Evolutionary conservation across 2,329 filamentous ascomycete species (phyloP).

Genomic region (Verticillium albo-atrum): DNA sequence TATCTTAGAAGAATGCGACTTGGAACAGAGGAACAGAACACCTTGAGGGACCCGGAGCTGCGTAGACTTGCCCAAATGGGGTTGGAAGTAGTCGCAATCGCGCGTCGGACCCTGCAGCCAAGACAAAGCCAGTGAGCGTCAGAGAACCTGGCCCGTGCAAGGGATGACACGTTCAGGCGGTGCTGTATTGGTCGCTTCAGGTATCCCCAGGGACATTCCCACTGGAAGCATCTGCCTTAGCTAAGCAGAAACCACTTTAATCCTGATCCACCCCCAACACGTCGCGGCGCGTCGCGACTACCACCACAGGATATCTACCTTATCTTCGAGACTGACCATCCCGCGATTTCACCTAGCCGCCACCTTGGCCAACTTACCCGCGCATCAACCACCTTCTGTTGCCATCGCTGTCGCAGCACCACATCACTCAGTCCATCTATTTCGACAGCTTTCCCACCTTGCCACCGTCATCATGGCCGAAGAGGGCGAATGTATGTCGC

Average conservation of each 20-base stretch:
- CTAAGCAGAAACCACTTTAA: background rate
- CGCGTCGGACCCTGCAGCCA: background rate
- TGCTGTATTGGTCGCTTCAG: background rate
- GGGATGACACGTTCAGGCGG: background rate
- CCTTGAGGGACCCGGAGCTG: background rate
- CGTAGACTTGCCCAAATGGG: background rate
- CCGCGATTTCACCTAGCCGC: background rate
- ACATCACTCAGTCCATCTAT: too few relatives aligned
- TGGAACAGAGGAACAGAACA: background rate
- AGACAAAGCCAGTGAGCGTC: background rate
- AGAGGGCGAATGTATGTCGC: slow-evolving; percentile 1
- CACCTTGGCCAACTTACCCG: background rate
- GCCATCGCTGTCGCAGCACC: background rate
- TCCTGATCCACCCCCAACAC: background rate
- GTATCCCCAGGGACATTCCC: too few relatives aligned
- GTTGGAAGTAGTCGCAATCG: background rate
- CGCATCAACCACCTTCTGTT: background rate
- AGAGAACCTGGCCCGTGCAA: background rate
- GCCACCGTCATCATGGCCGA: background rate
- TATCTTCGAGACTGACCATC: background rate
- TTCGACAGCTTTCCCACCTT: background rate
- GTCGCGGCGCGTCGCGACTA: background rate
- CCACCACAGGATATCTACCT: background rate
- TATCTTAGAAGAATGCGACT: background rate
- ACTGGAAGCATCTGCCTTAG: too few relatives aligned